Evolutionary conservation across 2,329 filamentous ascomycete species (phyloP), one percentile per base, ranked within the genome.

Genomic region (Aaosphaeria pasadenensis): DNA sequence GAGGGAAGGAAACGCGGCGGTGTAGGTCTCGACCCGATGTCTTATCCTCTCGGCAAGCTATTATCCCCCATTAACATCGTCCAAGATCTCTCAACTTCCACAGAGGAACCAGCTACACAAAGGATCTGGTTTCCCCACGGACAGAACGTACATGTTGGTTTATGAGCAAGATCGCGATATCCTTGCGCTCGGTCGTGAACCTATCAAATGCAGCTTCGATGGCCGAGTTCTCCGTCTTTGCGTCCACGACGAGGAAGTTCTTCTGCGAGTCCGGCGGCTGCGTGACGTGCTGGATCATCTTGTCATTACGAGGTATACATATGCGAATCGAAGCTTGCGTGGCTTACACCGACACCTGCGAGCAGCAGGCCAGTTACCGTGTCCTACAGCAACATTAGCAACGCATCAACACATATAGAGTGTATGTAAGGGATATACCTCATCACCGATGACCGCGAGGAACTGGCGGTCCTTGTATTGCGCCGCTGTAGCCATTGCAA

Each of bases 211-310:
- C 87, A 33, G 85, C 82, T 73, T 97, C 94, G 66, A 99, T 96
- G 48, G 88, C 79, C 3, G 88, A 77, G 45, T 82, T 94, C 58
- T 96, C 91, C 35, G 92, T 99, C 80, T 97, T 97, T 69, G 74
- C 77, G 72, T 99, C 92, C 53, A 99, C 94, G 48, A 99, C 90
- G 7, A 99, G 84, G 76, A 96, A 99, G 80, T 99, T 99, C 79
- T 96, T 95, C 70, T 96, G 88, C 36, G 88, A 83, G 68, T 95
- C 90, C 40, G 92, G 89, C 5, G 89, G 87, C 46, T 87, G 81
- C 11, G 91, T 95, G 54, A 97, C 91, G 71, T 97, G 92, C 91
- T 96, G 56, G 45, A 39, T 3, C n/a, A 41, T 6, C 1, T 13
- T 33, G 30, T 59, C 36, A 58, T 46, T n/a, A 41, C 6, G 11